These are phyloP conservation scores for Echinochloa phyllopogon DNA, from an alignment of 176 grass and related monocot species.

Conservation along the genomic window DNA sequence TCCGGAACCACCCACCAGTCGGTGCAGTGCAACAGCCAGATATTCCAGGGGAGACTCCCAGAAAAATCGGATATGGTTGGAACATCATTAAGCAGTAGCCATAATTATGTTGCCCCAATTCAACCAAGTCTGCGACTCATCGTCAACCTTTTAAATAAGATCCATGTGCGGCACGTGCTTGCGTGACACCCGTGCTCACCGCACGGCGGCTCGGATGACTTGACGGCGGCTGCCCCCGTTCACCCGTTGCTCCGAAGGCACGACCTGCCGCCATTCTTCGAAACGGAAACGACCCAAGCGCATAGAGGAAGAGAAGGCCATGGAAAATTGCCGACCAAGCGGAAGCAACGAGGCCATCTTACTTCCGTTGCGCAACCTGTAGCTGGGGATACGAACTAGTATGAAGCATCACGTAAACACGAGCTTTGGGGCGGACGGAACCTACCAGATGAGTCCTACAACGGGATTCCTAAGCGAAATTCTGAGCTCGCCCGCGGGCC, in stretches of 20 bases:
- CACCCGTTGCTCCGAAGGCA: not conserved
- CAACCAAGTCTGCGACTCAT: not conserved
- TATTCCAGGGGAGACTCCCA: not conserved
- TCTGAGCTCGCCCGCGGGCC: not conserved
- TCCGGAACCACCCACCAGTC: not conserved
- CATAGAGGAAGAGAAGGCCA: not conserved
- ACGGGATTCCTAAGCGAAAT: not conserved
- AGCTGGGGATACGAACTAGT: not conserved
- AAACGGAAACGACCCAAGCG: not conserved
- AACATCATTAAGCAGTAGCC: not conserved
- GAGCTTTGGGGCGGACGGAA: not conserved
- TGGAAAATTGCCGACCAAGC: not conserved
- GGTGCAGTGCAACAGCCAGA: not conserved
- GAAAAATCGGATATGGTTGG: not conserved
- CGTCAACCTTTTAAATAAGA: slow-evolving; percentile 11
- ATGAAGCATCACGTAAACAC: not conserved
- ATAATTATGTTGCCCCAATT: not conserved
- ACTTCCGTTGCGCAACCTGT: not conserved
- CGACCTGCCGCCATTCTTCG: not conserved
- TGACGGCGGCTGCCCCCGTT: not conserved
- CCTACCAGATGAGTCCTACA: not conserved
- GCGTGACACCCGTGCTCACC: not conserved
- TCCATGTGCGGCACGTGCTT: not conserved
- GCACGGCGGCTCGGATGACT: not conserved
- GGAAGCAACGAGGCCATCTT: too few species aligned